Percentiles rank a stretch among this genome's conserved stretches.
Evolutionary conservation across 257 asterid genomes (phyloP).

Genomic region (Ocimum tenuiflorum): DNA sequence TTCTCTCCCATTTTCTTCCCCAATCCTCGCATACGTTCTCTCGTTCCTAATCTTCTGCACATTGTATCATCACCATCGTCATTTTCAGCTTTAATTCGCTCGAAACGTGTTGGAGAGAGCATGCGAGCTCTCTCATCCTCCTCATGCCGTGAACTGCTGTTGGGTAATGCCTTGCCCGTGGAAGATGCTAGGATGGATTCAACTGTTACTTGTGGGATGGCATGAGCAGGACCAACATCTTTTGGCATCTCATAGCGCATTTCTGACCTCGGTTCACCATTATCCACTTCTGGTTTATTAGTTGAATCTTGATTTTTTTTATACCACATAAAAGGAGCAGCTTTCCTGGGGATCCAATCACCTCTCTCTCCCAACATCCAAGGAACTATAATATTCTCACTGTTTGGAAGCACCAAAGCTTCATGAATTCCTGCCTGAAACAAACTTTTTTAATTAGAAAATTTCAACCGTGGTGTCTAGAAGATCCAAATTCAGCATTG

Average conservation of each 20-base stretch:
- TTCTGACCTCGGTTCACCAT: no score
- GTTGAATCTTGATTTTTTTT: conserved; percentile 42
- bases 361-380: conserved; percentile 91
- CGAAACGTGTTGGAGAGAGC: conserved; percentile 30
- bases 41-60: conserved; percentile 46
- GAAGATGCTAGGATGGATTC: conserved; percentile 27
- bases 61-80: conserved; percentile 47
- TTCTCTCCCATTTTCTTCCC: conserved; percentile 90
- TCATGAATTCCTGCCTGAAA: conserved; percentile 85
- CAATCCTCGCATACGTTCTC: conserved; percentile 69
- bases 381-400: conserved; percentile 55
- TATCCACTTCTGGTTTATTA: conserved; percentile 27
- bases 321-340: conserved; percentile 78
- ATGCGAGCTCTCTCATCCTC: not conserved
- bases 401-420: conserved; percentile 75
- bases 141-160: conserved; percentile 30
- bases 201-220: no score
- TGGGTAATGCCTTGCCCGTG: conserved; percentile 15
- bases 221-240: no score
- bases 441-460: no score
- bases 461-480: no score
- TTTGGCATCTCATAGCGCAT: conserved; percentile 28
- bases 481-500: no score
- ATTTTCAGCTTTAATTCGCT: conserved; percentile 30
- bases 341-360: conserved; percentile 74